Percentiles rank a stretch among this genome's conserved stretches.
Evolutionary conservation across 495 filamentous ascomycete species (phyloP).

Genomic region (Usnea hakonensis): DNA sequence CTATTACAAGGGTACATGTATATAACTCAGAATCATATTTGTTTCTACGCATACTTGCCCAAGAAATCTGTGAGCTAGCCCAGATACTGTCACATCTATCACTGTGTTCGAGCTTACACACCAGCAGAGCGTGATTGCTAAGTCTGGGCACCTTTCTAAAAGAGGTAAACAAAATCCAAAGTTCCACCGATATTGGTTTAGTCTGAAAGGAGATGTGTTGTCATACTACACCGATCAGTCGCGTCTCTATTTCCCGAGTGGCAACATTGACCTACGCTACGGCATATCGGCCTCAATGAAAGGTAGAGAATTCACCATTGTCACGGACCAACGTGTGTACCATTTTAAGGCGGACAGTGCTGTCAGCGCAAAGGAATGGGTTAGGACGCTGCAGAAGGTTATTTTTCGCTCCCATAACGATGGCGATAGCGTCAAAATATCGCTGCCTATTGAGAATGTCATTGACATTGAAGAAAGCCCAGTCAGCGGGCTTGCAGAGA

Average conservation of each 20-base stretch:
- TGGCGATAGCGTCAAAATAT: conserved; percentile 94
- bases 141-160: conserved; percentile 85
- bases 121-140: conserved; percentile 60
- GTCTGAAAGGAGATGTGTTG: conserved; percentile 87
- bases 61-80: conserved; percentile 63
- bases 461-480: conserved; percentile 90
- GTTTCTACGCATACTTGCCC: conserved; percentile 94
- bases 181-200: conserved; percentile 93
- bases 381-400: conserved; percentile 85
- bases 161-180: conserved; percentile 82
- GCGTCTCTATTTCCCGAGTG: conserved; percentile 84
- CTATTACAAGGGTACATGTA: conserved; percentile 95
- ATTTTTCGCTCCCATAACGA: conserved; percentile 96
- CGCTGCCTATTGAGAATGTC: conserved; percentile 77
- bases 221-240: conserved; percentile 84
- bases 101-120: conserved; percentile 24
- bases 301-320: conserved; percentile 64
- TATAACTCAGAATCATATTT: conserved; percentile 86
- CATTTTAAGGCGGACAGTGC: conserved; percentile 85
- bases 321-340: conserved; percentile 75
- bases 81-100: neutral
- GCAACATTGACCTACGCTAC: conserved; percentile 87
- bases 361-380: conserved; percentile 92
- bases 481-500: conserved; percentile 90
- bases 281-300: conserved; percentile 79